These are phyloP conservation scores for Rhodotorula sphaerocarpa DNA, from an alignment of 768 basidiomycete genomes.

Conservation along the genomic window DNA sequence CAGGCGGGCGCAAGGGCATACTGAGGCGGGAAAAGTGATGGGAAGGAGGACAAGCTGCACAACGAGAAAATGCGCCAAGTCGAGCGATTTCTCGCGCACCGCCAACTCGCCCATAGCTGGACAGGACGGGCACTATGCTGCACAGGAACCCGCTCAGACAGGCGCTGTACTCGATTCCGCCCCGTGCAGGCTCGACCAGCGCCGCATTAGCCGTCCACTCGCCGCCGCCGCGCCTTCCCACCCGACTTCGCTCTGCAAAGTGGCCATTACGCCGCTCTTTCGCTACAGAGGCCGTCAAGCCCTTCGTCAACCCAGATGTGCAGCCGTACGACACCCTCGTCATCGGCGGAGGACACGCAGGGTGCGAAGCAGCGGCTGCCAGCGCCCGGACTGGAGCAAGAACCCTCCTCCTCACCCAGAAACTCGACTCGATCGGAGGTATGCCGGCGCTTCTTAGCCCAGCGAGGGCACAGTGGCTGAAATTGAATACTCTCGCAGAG, in stretches of 20 bases:
- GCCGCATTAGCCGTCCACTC: neutral
- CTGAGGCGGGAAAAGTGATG: neutral
- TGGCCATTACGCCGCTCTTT: neutral
- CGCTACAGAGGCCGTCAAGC: conserved; percentile 2
- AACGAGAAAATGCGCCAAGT: no score
- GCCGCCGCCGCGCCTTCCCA: neutral
- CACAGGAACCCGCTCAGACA: neutral
- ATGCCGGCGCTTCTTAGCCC: neutral
- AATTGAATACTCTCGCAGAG: no score
- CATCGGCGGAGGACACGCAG: conserved; percentile 87
- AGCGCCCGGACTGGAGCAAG: conserved; percentile 73
- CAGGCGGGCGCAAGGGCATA: no score
- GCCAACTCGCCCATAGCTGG: no score
- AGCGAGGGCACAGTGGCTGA: no score
- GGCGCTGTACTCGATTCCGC: conserved; percentile 24
- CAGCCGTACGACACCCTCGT: conserved; percentile 47
- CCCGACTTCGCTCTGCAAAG: neutral
- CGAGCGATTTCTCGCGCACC: neutral
- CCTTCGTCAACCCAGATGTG: neutral
- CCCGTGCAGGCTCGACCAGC: conserved; percentile 11
- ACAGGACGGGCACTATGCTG: neutral
- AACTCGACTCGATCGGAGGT: conserved; percentile 65
- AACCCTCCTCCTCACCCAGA: conserved; percentile 74
- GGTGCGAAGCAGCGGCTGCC: conserved; percentile 82
- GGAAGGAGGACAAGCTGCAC: neutral